Conservation (phyloP, 2,329 filamentous ascomycete species). For the Colletotrichum sp. region DNA sequence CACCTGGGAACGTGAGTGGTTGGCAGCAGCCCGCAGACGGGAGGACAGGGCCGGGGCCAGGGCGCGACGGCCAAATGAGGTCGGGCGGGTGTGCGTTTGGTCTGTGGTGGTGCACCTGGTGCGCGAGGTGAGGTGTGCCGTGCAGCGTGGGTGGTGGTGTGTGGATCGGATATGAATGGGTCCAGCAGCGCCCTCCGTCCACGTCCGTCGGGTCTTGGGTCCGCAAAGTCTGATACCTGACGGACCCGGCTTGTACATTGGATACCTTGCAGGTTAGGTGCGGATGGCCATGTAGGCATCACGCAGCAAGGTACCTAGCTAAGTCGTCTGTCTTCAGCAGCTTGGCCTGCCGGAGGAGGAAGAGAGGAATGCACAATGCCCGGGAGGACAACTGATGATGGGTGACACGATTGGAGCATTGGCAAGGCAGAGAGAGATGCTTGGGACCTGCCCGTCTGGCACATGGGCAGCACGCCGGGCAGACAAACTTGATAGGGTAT, state of each 20-base stretch:
- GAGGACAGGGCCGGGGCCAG: background rate
- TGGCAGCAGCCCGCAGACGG: background rate
- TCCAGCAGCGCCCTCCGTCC: background rate
- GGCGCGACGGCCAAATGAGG: background rate
- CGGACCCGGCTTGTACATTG: background rate
- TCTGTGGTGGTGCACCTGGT: background rate
- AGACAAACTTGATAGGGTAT: background rate
- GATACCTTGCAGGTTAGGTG: background rate
- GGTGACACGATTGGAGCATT: background rate
- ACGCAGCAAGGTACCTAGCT: background rate
- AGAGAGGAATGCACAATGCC: background rate
- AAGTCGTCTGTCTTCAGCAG: background rate
- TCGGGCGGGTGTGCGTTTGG: background rate
- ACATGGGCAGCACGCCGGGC: background rate
- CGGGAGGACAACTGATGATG: background rate
- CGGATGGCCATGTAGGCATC: background rate
- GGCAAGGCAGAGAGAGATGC: background rate
- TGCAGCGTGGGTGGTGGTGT: background rate
- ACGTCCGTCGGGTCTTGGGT: background rate
- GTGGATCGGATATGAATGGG: slow-evolving; percentile 9
- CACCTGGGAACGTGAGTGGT: background rate
- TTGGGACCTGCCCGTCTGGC: background rate
- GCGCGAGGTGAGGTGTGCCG: background rate
- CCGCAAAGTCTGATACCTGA: background rate
- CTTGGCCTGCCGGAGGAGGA: background rate